These are phyloP conservation scores for Bisporella sp. DNA, from an alignment of 2,329 filamentous ascomycete species.

Conservation along the genomic window DNA sequence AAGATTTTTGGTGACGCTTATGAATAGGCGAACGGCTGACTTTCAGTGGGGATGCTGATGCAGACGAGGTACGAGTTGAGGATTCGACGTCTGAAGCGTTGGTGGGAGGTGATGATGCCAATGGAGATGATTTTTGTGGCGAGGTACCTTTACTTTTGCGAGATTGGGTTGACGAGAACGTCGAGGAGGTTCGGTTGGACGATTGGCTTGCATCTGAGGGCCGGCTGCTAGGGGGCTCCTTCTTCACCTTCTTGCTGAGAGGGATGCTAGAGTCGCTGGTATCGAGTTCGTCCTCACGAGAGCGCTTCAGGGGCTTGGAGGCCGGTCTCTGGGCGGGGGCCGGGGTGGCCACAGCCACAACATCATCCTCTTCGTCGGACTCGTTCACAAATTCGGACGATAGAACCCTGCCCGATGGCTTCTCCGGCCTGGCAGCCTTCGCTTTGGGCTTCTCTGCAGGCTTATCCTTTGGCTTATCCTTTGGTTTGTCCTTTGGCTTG, in stretches of 20 bases:
- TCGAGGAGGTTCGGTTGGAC: constrained; percentile 30
- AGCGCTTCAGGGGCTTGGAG: constrained; percentile 40
- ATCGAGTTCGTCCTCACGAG: constrained; percentile 35
- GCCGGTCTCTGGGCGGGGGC: constrained; percentile 4
- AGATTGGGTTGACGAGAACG: constrained; percentile 32
- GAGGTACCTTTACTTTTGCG: constrained; percentile 42
- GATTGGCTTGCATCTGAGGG: constrained; percentile 42
- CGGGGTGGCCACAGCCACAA: constrained; percentile 21
- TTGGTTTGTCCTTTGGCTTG: constrained; percentile 1
- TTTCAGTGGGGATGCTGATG: constrained; percentile 21
- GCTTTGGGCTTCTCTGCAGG: neutral
- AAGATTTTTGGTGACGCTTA: constrained; percentile 25
- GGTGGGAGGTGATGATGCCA: constrained; percentile 59
- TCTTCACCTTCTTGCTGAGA: constrained; percentile 26
- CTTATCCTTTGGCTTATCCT: constrained; percentile 1
- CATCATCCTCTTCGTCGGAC: constrained; percentile 23
- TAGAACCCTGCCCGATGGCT: constrained; percentile 15
- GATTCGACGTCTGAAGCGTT: constrained; percentile 56
- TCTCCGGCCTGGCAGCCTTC: neutral
- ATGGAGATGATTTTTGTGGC: constrained; percentile 55
- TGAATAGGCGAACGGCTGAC: constrained; percentile 22
- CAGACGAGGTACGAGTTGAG: constrained; percentile 23
- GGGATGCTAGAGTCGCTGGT: constrained; percentile 23
- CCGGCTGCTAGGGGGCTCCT: constrained; percentile 30
- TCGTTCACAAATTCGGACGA: constrained; percentile 25